Evolutionary conservation across 1,139 yeast genomes (phyloP).

Genomic region (Suhomyces anneliseae): DNA sequence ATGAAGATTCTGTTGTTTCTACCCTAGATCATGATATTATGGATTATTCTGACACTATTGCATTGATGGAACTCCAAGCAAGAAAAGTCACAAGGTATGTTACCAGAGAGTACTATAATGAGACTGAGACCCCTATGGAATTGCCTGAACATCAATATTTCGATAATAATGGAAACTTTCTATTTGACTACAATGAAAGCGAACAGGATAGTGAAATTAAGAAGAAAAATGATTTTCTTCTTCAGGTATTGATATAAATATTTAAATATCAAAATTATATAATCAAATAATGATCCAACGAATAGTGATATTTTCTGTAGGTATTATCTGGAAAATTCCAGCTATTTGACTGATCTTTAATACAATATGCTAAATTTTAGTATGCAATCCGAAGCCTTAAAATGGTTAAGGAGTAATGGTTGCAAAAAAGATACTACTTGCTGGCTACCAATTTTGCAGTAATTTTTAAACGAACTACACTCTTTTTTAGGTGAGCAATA

Average conservation of each 20-base stretch:
- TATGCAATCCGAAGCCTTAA: no score
- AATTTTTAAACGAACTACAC: no score
- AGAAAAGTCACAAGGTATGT: constrained; percentile 48
- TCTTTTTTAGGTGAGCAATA: no score
- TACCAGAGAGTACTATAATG: constrained; percentile 40
- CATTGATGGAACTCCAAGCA: constrained; percentile 53
- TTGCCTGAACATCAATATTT: constrained; percentile 1
- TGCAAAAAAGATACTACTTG: no score
- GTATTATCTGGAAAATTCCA: no score
- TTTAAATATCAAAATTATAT: no score
- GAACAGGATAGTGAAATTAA: not conserved
- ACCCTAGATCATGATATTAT: constrained; percentile 13
- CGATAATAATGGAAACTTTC: constrained; percentile 6
- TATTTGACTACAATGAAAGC: constrained; percentile 10
- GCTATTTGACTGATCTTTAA: no score
- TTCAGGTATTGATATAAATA: constrained; percentile 2
- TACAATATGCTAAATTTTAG: no score
- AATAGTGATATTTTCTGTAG: no score
- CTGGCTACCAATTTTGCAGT: no score
- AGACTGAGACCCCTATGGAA: constrained; percentile 23
- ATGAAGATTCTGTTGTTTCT: constrained; percentile 23
- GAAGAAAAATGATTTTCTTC: constrained; percentile 1
- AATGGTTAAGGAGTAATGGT: no score
- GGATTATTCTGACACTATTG: constrained; percentile 32
- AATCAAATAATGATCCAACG: no score